Evolutionary conservation across 192 early-diverging fungal species (phyloP), one percentile per base, ranked within the genome.

Genomic region (Backusella macrospora): DNA sequence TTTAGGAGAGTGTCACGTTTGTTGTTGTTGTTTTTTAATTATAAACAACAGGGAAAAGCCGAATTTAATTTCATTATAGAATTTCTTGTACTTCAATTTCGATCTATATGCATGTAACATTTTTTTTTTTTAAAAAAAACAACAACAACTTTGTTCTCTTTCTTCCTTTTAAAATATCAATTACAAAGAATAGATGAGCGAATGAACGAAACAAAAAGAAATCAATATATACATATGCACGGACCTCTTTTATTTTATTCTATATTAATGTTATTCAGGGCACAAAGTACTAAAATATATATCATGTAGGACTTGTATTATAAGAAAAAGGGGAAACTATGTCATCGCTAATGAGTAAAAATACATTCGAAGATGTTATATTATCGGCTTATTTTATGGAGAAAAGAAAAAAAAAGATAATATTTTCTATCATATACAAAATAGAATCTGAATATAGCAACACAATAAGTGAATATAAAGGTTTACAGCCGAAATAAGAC

Each of bases 361-460:
- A 55, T 55, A 21, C 12, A 55, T 55, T 55, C 49, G 23, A 55
- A 55, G 49, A 55, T 55, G 6, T 10, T 55, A 55, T 55, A 55
- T 55, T 26, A 55, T 55, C 49, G 49, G 49, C 49, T 55, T 55
- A 26, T 55, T 55, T 55, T 55, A 55, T 55, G 49, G 49, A 55
- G 49, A 55, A 55, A n/a, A 21, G 23, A 12, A 55, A 8, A 23
- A 34, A 34, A 34, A 34, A 34, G 29, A 34, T 34, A 34, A 34
- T 34, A 34, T 34, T 34, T 34, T 34, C 29, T 34, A 34, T 34
- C 29, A 34, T 34, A 34, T 2, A 34, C 29, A 2, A 34, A 55
- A 55, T 18, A 18, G 49, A 21, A 55, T 18, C 49, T 55, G 49
- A 23, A 55, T 23, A 55, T 23, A 18, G 49, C 49, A 9, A 55